Evolutionary conservation across 768 basidiomycete genomes (phyloP).

Genomic region (Lactarius psammicola): DNA sequence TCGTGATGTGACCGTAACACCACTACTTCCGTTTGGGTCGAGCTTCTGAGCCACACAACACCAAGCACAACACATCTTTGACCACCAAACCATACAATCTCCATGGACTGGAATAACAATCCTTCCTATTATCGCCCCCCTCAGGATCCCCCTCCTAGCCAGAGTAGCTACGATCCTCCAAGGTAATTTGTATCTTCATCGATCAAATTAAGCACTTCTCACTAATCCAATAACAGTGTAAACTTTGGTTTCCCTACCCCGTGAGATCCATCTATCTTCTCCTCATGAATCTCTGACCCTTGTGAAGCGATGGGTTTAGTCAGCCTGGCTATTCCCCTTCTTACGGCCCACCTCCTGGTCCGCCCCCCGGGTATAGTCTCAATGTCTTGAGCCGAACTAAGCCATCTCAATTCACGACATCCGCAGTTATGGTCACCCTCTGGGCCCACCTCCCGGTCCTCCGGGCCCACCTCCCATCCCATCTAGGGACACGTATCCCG

Average conservation of each 20-base stretch:
- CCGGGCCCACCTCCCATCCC: conserved; percentile 26
- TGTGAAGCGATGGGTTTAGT: conserved; percentile 9
- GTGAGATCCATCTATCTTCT: conserved; percentile 6
- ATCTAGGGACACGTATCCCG: conserved; percentile 21
- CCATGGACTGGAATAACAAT: conserved; percentile 20
- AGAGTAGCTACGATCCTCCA: neutral
- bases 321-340: conserved; percentile 29
- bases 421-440: conserved; percentile 9
- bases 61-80: neutral
- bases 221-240: neutral
- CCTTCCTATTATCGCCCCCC: conserved; percentile 14
- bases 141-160: conserved; percentile 15
- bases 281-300: neutral
- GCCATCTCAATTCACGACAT: neutral
- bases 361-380: conserved; percentile 27
- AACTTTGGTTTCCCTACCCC: conserved; percentile 20
- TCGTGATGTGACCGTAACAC: conserved; percentile 1
- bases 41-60: neutral
- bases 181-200: conserved; percentile 15
- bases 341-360: conserved; percentile 31
- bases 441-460: conserved; percentile 11
- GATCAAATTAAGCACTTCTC: neutral
- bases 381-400: conserved; percentile 3
- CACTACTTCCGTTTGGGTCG: neutral
- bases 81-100: conserved; percentile 2